phyloP scores from a whole-genome alignment of 1,284 basidiomycete genomes.

The Tilletia caries region DNA sequence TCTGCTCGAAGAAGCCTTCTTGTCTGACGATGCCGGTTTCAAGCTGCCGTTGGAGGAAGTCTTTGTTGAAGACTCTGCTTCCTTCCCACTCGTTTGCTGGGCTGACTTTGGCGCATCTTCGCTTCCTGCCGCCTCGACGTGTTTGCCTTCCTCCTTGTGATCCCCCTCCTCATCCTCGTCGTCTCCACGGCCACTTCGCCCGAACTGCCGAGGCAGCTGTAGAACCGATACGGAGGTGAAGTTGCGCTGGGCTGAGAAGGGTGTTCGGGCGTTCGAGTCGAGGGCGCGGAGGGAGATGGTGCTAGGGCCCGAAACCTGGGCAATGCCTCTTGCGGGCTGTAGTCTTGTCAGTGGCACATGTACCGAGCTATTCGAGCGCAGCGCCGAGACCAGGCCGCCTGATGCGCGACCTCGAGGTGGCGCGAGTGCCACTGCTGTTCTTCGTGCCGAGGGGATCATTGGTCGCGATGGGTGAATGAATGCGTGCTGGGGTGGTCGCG shows the following conservation, averaged over 20 bases:
- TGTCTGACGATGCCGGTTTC: background rate
- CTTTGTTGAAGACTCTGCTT: too few species aligned
- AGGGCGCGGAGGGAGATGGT: too few species aligned
- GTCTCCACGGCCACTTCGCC: constrained; percentile 6
- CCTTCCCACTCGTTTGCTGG: background rate
- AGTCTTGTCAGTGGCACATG: background rate
- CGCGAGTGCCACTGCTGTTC: background rate
- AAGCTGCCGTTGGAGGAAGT: background rate
- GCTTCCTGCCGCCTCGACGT: background rate
- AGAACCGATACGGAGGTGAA: background rate
- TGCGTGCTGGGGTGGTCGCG: too few species aligned
- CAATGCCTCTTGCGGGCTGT: background rate
- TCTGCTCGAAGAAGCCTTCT: background rate
- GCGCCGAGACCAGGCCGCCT: background rate
- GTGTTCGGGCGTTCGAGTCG: background rate
- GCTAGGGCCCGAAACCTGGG: background rate
- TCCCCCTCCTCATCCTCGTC: constrained; percentile 13
- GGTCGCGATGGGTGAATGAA: background rate
- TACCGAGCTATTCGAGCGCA: too few species aligned
- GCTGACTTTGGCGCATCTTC: background rate
- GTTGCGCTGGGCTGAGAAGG: background rate
- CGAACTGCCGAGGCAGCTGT: background rate
- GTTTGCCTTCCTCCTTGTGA: constrained; percentile 1
- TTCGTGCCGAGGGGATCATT: constrained; percentile 10
- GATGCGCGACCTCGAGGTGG: background rate